Percentiles rank a stretch among this genome's conserved stretches.
phyloP scores from a whole-genome alignment of 306 rosid genomes.

The Macrotyloma uniflorum region DNA sequence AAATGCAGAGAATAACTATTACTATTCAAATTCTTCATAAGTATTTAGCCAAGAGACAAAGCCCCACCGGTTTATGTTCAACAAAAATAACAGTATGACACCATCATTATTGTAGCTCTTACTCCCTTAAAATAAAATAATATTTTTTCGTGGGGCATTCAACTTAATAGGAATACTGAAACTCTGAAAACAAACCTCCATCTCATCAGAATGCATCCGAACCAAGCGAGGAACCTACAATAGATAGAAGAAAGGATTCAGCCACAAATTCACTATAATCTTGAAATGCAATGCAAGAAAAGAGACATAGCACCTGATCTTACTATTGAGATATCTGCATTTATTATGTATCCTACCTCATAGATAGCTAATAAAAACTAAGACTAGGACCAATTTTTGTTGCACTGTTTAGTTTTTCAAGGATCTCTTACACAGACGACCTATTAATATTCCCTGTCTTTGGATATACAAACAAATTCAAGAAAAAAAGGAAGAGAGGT shows the following conservation, averaged over 20 bases:
- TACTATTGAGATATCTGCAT: neutral
- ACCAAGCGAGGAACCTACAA: constrained; percentile 96
- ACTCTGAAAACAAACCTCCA: constrained; percentile 76
- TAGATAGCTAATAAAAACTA: neutral
- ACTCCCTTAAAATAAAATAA: neutral
- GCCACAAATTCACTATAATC: constrained; percentile 23
- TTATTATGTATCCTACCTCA: neutral
- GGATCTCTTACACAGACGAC: neutral
- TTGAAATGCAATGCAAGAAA: neutral
- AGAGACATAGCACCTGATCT: neutral
- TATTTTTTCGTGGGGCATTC: constrained; percentile 16
- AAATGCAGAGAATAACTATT: constrained; percentile 6
- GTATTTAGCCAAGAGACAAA: constrained; percentile 12
- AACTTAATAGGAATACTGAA: constrained; percentile 19
- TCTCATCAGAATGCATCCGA: constrained; percentile 94
- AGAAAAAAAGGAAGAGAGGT: neutral
- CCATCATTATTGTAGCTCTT: constrained; percentile 1
- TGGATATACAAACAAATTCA: neutral
- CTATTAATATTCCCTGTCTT: neutral
- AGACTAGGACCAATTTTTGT: neutral
- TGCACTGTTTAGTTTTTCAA: neutral
- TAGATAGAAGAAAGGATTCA: constrained; percentile 36
- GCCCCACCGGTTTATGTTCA: neutral
- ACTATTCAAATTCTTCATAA: neutral
- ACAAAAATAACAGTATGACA: neutral